Evolutionary conservation across 2,329 filamentous ascomycete species (phyloP).

Genomic region (Ophiostoma angusticollis): DNA sequence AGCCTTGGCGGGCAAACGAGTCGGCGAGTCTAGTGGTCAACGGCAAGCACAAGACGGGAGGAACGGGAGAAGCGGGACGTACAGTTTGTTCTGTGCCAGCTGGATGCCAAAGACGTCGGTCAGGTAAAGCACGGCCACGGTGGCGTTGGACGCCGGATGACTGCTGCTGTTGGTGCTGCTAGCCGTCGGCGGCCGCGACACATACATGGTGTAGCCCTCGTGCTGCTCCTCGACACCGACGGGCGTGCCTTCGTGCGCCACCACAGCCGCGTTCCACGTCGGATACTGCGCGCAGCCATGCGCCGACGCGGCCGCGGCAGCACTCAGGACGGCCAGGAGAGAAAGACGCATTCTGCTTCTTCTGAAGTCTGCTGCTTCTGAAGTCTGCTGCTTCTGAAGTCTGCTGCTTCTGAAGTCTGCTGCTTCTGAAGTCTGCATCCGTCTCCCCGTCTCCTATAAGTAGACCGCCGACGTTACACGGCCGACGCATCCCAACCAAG

Average conservation of each 20-base stretch:
- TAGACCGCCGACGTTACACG: too few species aligned
- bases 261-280: conserved; percentile 11
- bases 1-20: conserved; percentile 53
- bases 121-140: conserved; percentile 16
- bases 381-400: too few species aligned
- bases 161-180: too few species aligned
- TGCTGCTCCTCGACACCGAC: conserved; percentile 12
- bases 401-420: too few species aligned
- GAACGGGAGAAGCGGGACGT: too few species aligned
- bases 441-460: too few species aligned
- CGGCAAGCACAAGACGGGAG: too few species aligned
- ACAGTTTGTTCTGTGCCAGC: conserved; percentile 18
- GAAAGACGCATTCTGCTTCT: not conserved
- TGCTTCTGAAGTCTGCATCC: too few species aligned
- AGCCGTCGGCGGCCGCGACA: too few species aligned
- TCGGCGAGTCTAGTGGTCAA: conserved; percentile 39
- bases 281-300: conserved; percentile 5
- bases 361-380: too few species aligned
- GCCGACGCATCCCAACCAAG: too few species aligned
- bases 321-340: not conserved
- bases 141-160: conserved; percentile 10
- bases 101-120: conserved; percentile 20
- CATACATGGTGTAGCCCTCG: conserved; percentile 16
- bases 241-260: conserved; percentile 14
- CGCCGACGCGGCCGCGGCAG: not conserved